Evolutionary conservation across 2,329 filamentous ascomycete species (phyloP), one percentile per base, ranked within the genome.

Genomic region (Aspergillus luchuensis): DNA sequence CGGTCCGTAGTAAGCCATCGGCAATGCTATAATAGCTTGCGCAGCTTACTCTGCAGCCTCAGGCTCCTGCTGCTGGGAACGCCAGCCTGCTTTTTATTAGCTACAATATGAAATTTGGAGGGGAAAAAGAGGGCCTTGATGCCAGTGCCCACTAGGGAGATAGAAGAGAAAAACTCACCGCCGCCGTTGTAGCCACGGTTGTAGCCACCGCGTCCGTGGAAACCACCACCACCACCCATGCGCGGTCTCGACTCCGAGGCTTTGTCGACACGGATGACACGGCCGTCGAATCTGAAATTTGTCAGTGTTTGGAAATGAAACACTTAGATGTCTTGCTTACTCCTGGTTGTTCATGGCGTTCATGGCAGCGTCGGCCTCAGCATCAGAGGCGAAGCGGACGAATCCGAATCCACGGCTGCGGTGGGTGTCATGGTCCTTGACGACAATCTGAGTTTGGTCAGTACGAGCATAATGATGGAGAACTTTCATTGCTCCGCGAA

Each of bases 361-460:
- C 68, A 78, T 75, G 7, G 79, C 79, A 33, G 72, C 69, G 36
- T 80, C 76, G 7, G 79, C 79, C 55, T 81, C 79, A 15, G 59
- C 66, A 5, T 77, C 76, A 53, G 61, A 75, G 55, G 86, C 81
- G 80, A 94, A 99, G 70, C 93, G 91, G 66, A 99, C 94, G 78
- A 98, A 98, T 51, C 95, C 95, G 77, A 98, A 99, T 63, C 95
- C 95, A 78, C 95, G 91, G 84, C 93, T 97, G 78, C 94, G 92
- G 71, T 92, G 91, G 73, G 94, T 97, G 76, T 98, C 94, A 73
- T 93, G 91, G 79, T 99, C 94, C 82, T 97, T 98, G 72, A 98
- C 93, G 69, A 99, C 94, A 65, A 97, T 91, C 94, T 98, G 73
- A 52, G 59, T 50, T 36, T 63, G 52, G 65, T 70, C 52, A 61